Base-by-base conservation (phyloP, 73 alveolate genomes). In the Paramecium bursaria region DNA sequence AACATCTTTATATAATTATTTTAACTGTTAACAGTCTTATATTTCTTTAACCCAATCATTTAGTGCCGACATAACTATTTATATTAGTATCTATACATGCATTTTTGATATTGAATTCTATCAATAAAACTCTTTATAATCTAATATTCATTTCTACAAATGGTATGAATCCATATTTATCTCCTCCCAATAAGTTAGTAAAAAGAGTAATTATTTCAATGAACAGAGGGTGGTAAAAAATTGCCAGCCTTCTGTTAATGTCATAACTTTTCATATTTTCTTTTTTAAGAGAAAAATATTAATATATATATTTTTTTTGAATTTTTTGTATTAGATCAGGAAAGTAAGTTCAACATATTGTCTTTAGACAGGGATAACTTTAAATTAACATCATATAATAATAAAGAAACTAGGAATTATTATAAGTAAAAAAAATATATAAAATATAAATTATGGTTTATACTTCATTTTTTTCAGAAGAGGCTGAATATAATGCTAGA, bases 31-130 rank as follows among this genome's bases (percentile, higher is more conserved):
- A 42, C 89, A 79, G 46, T 79, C 89, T 30, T 61, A 42, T 3
- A 79, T 73, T 55, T 79, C 89, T 53, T 55, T 79, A 4, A 79
- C 30, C 89, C 89, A 79, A 79, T 79, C 89, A 79, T 79, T 79
- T 26, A 79, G 39, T 9, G 89, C 89, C 30, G 89, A 79, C 44
- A 79, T 73, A 55, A 79, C 75, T 39, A 51, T 49, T 30, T 49
- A 35, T 21, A 42, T 46, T 17, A 79, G 21, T 53, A 31, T 48
- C 51, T 39, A 79, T 79, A 54, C 82, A 79, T 25, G 73, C 85
- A 79, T 53, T 54, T 79, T 79, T 79, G 27, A 79, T 30, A 7
- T 54, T 35, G 26, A 79, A 79, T 29, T 79, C 89, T 22, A 79
- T 54, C 10, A 67, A 9, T 15, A 67, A 46, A 35, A 73, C 77